phyloP scores from a whole-genome alignment of 805 yeast species.

The Saturnispora hagleri region DNA sequence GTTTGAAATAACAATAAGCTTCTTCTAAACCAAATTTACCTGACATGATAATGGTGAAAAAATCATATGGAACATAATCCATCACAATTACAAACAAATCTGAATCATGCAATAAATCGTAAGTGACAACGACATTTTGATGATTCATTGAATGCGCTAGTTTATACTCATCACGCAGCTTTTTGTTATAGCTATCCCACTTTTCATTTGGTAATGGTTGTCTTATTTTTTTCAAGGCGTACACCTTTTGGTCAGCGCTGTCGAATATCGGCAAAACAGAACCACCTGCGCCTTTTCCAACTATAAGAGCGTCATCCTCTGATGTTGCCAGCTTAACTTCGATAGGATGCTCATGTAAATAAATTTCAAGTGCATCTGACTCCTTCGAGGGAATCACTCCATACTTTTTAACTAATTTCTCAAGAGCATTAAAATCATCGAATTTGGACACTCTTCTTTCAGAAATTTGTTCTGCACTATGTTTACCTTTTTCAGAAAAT shows the following conservation, averaged over 20 bases:
- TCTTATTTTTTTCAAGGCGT: conserved; percentile 84
- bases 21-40: conserved; percentile 68
- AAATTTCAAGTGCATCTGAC: conserved; percentile 6
- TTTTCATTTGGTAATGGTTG: conserved; percentile 52
- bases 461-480: not conserved
- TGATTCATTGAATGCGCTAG: conserved; percentile 74
- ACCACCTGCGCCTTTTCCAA: conserved; percentile 92
- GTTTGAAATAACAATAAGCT: conserved; percentile 73
- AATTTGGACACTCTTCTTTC: conserved; percentile 4
- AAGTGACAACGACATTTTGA: conserved; percentile 70
- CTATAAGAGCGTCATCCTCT: conserved; percentile 10
- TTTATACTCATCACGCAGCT: conserved; percentile 74
- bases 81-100: conserved; percentile 63
- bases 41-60: conserved; percentile 87
- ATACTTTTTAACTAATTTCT: conserved; percentile 10
- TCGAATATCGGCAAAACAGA: conserved; percentile 72
- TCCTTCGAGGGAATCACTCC: conserved; percentile 13
- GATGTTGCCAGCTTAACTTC: conserved; percentile 5
- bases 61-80: conserved; percentile 90
- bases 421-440: conserved; percentile 11
- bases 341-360: not conserved
- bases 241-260: conserved; percentile 45
- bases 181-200: conserved; percentile 60
- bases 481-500: not conserved
- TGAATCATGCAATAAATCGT: conserved; percentile 68